Base-by-base conservation (phyloP, 495 filamentous ascomycete species). In the Penicillium argentinense region DNA sequence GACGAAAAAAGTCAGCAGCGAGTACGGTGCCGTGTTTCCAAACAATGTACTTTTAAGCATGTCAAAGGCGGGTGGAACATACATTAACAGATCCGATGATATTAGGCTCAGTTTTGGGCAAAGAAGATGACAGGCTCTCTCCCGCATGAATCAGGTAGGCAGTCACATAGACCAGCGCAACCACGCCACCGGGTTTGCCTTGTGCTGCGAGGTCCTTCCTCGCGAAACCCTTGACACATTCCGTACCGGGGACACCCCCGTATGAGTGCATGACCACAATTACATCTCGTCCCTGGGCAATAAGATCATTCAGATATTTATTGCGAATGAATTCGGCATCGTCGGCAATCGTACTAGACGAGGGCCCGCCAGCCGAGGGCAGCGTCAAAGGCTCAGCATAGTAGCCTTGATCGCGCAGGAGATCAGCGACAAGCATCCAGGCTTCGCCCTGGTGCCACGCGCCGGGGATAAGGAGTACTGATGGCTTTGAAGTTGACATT, bases 391-490 rank as follows among this genome's bases (percentile, higher is more conserved):
- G 32, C 11, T 45, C 21, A 33, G 37, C 40, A 5, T 49, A 42
- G 41, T 58, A 57, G 18, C 66, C 69, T 26, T 54, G 47, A 0
- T 42, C 47, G 5, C 45, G 30, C 13, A 74, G 22, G 6, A 45
- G 38, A 3, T 51, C 34, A 26, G 63, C 32, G 8, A 73, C 37
- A 9, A 53, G 42, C 12, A 61, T 40, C 44, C 70, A 76, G 24
- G 59, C 14, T 3, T 34, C 32, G 11, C 62, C 54, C n/a, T 39
- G 44, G 1, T 39, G 54, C 47, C 74, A 74, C 13, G 71, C 69
- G 38, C 71, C 70, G 1, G 70, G 60, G 13, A 68, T 54, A n/a
- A 74, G 47, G 29, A 74, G 36, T 14, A 75, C 61, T 7, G 60
- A 56, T 0, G 67, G 71, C 27, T 66, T 68, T 28, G 45, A 9